Evolutionary conservation across 345 rosid species (phyloP).

Genomic region (Anastatica hierochuntica): DNA sequence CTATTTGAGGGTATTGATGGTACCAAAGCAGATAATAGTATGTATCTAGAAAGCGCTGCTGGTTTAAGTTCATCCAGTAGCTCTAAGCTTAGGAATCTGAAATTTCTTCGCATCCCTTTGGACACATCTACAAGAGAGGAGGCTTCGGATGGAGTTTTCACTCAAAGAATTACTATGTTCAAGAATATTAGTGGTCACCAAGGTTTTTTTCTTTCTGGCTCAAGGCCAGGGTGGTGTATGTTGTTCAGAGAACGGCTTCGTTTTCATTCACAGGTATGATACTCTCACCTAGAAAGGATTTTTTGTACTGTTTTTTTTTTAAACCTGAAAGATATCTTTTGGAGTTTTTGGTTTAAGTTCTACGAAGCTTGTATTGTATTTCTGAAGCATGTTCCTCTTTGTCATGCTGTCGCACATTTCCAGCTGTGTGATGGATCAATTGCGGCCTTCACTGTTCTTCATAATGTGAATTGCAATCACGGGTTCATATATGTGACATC

Average conservation of each 20-base stretch:
- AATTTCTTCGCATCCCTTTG: slow-evolving; percentile 60
- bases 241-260: slow-evolving; percentile 82
- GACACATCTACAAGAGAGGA: slow-evolving; percentile 81
- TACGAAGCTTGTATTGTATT: slow-evolving; percentile 1
- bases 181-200: slow-evolving; percentile 78
- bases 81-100: slow-evolving; percentile 81
- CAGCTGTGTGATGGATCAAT: slow-evolving; percentile 95
- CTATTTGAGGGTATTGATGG: slow-evolving; percentile 69
- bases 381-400: slow-evolving; percentile 15
- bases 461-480: slow-evolving; percentile 90
- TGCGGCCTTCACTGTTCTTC: slow-evolving; percentile 94
- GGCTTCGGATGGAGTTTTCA: slow-evolving; percentile 36
- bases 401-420: slow-evolving; percentile 19
- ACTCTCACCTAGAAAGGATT: background rate
- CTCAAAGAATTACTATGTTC: slow-evolving; percentile 71
- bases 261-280: slow-evolving; percentile 90
- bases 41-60: slow-evolving; percentile 36
- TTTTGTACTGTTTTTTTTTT: background rate
- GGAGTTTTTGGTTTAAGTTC: background rate
- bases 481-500: slow-evolving; percentile 94
- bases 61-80: slow-evolving; percentile 35
- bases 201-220: slow-evolving; percentile 92
- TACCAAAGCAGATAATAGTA: slow-evolving; percentile 45
- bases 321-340: slow-evolving; percentile 5
- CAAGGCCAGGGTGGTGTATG: slow-evolving; percentile 97